Evolutionary conservation across 2,329 filamentous ascomycete genomes (phyloP).

Genomic region (Thielaviopsis euricoi): DNA sequence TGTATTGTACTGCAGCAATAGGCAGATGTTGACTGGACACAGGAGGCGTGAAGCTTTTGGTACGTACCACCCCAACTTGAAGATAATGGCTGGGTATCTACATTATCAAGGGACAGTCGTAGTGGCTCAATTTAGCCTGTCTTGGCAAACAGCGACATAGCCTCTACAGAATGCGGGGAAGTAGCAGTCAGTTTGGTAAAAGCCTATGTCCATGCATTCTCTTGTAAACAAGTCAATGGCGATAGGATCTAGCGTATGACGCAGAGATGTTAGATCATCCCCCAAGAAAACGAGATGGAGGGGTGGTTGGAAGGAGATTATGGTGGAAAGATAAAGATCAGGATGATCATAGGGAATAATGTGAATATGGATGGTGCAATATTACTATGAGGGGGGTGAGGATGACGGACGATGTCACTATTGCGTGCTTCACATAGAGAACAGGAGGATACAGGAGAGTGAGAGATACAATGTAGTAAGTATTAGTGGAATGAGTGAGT

Average conservation of each 20-base stretch:
- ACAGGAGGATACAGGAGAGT: background rate
- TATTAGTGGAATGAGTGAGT: too few species aligned
- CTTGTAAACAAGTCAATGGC: too few species aligned
- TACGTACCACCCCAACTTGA: background rate
- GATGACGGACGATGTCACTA: background rate
- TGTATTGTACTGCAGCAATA: background rate
- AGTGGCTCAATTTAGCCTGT: background rate
- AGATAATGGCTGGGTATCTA: background rate
- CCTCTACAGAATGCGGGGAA: background rate
- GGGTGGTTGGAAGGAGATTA: too few species aligned
- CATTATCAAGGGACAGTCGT: too few species aligned
- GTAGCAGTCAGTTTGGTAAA: background rate
- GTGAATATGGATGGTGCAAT: background rate
- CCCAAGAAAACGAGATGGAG: too few species aligned
- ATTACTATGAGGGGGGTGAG: background rate
- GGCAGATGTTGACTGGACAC: background rate
- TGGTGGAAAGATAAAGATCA: background rate
- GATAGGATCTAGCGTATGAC: too few species aligned
- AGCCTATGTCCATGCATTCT: too few species aligned
- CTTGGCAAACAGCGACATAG: background rate
- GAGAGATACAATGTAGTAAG: background rate
- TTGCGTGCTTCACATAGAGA: background rate
- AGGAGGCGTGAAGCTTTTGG: background rate
- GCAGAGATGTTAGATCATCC: too few species aligned
- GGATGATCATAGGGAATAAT: background rate